These are phyloP conservation scores for apple (Malus domestica) DNA, from an alignment of 306 rosid genomes.

Conservation along the genomic window DNA sequence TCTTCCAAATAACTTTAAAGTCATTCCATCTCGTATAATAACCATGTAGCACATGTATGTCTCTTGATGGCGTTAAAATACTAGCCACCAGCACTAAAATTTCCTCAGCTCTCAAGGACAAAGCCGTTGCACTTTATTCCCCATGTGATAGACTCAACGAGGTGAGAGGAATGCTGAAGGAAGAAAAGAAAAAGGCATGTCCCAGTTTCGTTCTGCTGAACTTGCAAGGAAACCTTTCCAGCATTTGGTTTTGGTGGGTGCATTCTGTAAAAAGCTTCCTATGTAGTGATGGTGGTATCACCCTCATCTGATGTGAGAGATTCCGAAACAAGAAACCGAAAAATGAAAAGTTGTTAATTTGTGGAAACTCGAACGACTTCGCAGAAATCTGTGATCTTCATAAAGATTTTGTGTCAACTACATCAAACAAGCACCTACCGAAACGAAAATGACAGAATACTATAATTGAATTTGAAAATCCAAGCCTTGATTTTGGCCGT, in stretches of 20 bases:
- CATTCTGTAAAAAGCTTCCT: neutral
- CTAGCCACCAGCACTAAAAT: neutral
- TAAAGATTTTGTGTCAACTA: neutral
- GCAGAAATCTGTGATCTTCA: neutral
- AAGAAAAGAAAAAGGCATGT: neutral
- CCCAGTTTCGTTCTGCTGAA: neutral
- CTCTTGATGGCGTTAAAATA: neutral
- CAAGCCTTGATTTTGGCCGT: neutral
- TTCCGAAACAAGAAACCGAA: neutral
- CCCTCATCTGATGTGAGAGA: constrained; percentile 1
- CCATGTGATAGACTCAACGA: neutral
- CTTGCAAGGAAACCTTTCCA: neutral
- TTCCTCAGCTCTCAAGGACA: neutral
- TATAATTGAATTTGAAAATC: neutral
- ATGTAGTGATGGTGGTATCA: neutral
- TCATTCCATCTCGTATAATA: too few species aligned
- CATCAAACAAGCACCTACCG: neutral
- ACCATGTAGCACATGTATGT: neutral
- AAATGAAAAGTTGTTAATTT: neutral
- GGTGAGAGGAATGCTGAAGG: neutral
- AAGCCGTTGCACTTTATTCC: neutral
- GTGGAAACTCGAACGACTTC: neutral
- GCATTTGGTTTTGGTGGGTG: neutral
- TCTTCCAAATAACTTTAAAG: too few species aligned
- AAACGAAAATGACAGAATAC: neutral